phyloP scores from a whole-genome alignment of 805 yeast species.

The Deakozyma indianensis region DNA sequence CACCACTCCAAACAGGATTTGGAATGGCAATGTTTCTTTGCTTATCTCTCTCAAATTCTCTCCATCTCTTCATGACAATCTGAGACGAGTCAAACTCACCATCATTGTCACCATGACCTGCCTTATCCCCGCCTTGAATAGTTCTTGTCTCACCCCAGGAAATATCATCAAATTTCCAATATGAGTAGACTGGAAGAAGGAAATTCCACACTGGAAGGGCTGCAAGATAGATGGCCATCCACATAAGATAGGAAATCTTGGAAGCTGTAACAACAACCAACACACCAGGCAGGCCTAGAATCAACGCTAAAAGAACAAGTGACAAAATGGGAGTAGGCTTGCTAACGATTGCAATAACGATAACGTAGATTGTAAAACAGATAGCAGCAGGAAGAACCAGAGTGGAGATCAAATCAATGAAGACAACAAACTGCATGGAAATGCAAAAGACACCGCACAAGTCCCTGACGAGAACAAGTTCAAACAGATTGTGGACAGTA shows the following conservation, averaged over 20 bases:
- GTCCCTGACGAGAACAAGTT: slow-evolving; percentile 68
- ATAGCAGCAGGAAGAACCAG: slow-evolving; percentile 82
- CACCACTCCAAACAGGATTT: slow-evolving; percentile 1
- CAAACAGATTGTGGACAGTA: slow-evolving; percentile 84
- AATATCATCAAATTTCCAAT: slow-evolving; percentile 92
- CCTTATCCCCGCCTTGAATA: slow-evolving; percentile 54
- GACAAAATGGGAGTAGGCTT: slow-evolving; percentile 68
- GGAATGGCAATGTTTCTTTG: slow-evolving; percentile 23
- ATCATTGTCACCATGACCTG: slow-evolving; percentile 49
- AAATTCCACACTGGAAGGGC: slow-evolving; percentile 95
- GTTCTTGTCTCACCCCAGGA: slow-evolving; percentile 93
- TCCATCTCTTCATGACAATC: slow-evolving; percentile 88
- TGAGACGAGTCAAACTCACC: slow-evolving; percentile 88
- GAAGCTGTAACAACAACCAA: slow-evolving; percentile 73
- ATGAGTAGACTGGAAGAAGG: slow-evolving; percentile 72
- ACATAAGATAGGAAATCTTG: slow-evolving; percentile 51
- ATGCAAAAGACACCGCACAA: slow-evolving; percentile 90
- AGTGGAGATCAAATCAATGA: slow-evolving; percentile 75
- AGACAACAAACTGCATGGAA: slow-evolving; percentile 86
- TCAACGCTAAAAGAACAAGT: slow-evolving; percentile 56
- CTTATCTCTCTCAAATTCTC: slow-evolving; percentile 68
- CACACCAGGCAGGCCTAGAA: slow-evolving; percentile 76
- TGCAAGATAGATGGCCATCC: slow-evolving; percentile 63
- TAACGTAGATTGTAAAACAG: slow-evolving; percentile 65
- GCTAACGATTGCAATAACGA: slow-evolving; percentile 53